Percentiles rank a stretch among this genome's conserved stretches.
Conservation (phyloP, 2,329 filamentous ascomycete species). For the Penicillium brasilianum region DNA sequence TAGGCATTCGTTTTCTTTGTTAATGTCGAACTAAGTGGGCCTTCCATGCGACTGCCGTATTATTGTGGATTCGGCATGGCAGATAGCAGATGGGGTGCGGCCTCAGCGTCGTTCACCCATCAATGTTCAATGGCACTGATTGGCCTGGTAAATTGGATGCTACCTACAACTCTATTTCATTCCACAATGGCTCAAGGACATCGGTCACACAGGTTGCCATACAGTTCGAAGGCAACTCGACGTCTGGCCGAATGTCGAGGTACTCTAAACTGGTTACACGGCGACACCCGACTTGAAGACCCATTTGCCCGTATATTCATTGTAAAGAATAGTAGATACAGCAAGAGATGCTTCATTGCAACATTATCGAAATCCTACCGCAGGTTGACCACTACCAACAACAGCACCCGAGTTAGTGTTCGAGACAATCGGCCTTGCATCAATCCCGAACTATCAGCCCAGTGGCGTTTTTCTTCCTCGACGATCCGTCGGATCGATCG, state of each 20-base stretch:
- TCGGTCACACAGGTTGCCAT: constrained; percentile 10
- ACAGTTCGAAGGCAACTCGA: neutral
- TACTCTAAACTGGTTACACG: constrained; percentile 12
- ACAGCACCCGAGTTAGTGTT: constrained; percentile 10
- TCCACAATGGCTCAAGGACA: neutral
- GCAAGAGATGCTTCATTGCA: too few relatives aligned
- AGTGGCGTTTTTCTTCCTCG: constrained; percentile 21
- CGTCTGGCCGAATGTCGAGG: neutral
- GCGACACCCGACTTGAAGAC: neutral
- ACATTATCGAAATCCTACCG: too few relatives aligned
- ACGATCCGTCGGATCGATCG: constrained; percentile 25
- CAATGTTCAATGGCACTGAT: too few relatives aligned
- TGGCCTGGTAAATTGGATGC: neutral
- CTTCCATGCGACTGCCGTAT: constrained; percentile 6
- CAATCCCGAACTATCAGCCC: constrained; percentile 20
- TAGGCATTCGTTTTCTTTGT: constrained; percentile 1
- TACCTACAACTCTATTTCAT: neutral
- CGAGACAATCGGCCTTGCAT: constrained; percentile 27
- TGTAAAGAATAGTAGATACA: constrained; percentile 1
- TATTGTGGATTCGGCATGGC: neutral
- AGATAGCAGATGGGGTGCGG: neutral
- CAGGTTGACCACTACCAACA: neutral
- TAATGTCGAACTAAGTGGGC: constrained; percentile 5
- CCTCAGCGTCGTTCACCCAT: neutral
- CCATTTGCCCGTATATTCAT: neutral